Evolutionary conservation across 2,329 filamentous ascomycete genomes (phyloP), one percentile per base, ranked within the genome.

Genomic region (Scleromitrula shiraiana): DNA sequence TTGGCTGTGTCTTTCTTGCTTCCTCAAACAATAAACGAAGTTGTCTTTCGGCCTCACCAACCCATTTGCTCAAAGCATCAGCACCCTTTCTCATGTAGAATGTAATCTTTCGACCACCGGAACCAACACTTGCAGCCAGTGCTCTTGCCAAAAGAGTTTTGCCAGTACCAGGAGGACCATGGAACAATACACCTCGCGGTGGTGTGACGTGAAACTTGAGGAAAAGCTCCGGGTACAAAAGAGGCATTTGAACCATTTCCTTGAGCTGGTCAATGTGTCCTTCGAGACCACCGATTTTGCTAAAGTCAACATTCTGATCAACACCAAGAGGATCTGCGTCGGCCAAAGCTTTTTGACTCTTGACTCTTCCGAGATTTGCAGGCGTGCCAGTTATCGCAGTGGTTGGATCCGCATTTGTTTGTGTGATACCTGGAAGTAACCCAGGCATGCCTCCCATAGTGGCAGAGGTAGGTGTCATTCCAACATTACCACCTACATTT

Each of bases 1-100:
- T 97, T 0, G 93, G 93, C 62, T 98, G 93, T 1, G 85, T 97
- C 65, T 89, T 93, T 53, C 91, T 79, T 14, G 93, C 93, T 67
- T 98, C 93, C 60, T 97, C 93, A 56, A 98, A 98, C 5, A 98
- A 75, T 49, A 97, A 71, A 38, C 93, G 83, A 46, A 98, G 78
- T 64, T 98, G 93, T 67, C 91, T 85, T 68, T 98, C 93, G 8
- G 94, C 93, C 68, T 98, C 93, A 63, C 93, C 93, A 44, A 98
- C 93, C 93, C 93, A 98, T 68, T 98, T 98, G 67, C 90, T 96
- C 53, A 98, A 72, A 14, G 90, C 90, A 75, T 98, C 93, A 20
- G 93, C 94, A 64, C 93, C 94, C 68, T 98, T 98, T 52, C 93
- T 85, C 93, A 98, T 98, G 68, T 97, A 98, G 60, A 98, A 98